A percentile compares a stretch with the other conserved stretches of the same genome.
Evolutionary conservation across 2,329 filamentous ascomycete species (phyloP).

Genomic region (Aspergillus aculeatus): DNA sequence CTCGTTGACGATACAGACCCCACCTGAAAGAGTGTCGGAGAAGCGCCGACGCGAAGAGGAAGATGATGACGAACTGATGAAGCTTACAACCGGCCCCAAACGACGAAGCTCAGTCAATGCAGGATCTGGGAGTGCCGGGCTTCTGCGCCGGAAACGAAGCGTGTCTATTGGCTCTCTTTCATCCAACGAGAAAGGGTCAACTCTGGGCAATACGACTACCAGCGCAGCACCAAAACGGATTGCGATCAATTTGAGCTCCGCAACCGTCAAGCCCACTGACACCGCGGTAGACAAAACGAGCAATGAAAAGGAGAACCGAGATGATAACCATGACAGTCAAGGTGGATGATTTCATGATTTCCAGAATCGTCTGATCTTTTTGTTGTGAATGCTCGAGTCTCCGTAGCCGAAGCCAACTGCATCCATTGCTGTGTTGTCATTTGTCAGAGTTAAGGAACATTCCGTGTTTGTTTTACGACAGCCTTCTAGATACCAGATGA

Average conservation of each 20-base stretch:
- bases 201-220: conserved; percentile 13
- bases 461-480: conserved; percentile 19
- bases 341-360: conserved; percentile 15
- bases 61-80: conserved; percentile 87
- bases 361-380: conserved; percentile 4
- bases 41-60: conserved; percentile 85
- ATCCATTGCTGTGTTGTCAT: conserved; percentile 11
- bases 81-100: conserved; percentile 61
- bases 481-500: conserved; percentile 29
- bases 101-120: conserved; percentile 45
- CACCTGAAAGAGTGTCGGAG: conserved; percentile 77
- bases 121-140: conserved; percentile 33
- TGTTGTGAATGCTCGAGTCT: conserved; percentile 8
- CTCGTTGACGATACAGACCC: conserved; percentile 36
- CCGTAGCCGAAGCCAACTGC: conserved; percentile 5
- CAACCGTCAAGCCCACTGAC: conserved; percentile 22
- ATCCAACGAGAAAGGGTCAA: conserved; percentile 26
- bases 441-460: conserved; percentile 12
- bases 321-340: conserved; percentile 25
- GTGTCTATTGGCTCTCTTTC: conserved; percentile 29
- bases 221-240: conserved; percentile 38
- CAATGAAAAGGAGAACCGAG: conserved; percentile 34
- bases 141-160: conserved; percentile 35
- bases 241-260: conserved; percentile 39
- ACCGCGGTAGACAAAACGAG: conserved; percentile 19